Evolutionary conservation across 2,329 filamentous ascomycete genomes (phyloP).

Genomic region (Podosphaera leucotricha): DNA sequence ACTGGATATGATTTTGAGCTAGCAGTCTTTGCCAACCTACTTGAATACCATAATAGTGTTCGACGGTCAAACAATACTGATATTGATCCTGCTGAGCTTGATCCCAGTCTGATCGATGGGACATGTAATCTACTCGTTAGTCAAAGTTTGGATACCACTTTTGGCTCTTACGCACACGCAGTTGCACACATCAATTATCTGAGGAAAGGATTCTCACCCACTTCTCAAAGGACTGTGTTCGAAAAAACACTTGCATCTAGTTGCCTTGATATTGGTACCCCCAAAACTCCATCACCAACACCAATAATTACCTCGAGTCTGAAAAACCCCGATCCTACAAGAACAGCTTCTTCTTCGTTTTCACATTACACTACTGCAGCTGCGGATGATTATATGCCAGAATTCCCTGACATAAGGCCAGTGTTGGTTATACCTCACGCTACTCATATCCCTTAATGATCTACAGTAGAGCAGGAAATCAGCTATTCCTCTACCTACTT

Average conservation of each 20-base stretch:
- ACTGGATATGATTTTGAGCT: constrained; percentile 8
- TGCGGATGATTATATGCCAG: neutral
- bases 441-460: neutral
- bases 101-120: constrained; percentile 4
- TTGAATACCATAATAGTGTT: constrained; percentile 6
- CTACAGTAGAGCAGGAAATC: no score
- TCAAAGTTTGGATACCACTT: constrained; percentile 6
- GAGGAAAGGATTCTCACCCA: constrained; percentile 5
- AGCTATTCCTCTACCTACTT: no score
- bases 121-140: constrained; percentile 5
- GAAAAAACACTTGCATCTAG: neutral
- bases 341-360: neutral
- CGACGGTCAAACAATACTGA: neutral
- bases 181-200: constrained; percentile 7
- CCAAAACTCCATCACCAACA: neutral
- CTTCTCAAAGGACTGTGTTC: constrained; percentile 5
- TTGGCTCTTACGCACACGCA: constrained; percentile 8
- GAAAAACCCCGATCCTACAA: neutral
- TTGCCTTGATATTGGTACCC: neutral
- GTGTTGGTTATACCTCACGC: neutral
- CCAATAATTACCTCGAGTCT: neutral
- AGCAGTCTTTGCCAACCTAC: constrained; percentile 7
- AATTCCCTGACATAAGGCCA: neutral
- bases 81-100: neutral
- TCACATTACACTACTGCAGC: neutral